Evolutionary conservation across 2,329 filamentous ascomycete genomes (phyloP).

Genomic region (Rhexocercosporidium sp.): DNA sequence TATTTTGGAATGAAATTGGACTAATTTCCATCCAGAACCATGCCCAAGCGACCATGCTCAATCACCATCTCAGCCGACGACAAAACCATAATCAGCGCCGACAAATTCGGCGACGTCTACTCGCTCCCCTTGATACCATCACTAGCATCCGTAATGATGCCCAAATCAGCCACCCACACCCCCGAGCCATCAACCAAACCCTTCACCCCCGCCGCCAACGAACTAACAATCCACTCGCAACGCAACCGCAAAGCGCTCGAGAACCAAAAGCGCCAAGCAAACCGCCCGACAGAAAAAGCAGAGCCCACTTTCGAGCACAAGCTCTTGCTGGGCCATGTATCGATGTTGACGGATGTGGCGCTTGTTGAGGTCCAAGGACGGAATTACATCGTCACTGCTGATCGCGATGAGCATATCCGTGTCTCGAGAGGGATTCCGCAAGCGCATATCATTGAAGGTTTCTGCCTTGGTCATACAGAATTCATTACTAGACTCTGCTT

Average conservation of each 20-base stretch:
- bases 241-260: slow-evolving; percentile 66
- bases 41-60: slow-evolving; percentile 89
- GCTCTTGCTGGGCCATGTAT: slow-evolving; percentile 89
- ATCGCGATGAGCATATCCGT: slow-evolving; percentile 84
- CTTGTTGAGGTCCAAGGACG: slow-evolving; percentile 59
- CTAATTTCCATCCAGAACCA: slow-evolving; percentile 53
- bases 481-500: slow-evolving; percentile 82
- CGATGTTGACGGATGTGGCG: slow-evolving; percentile 82
- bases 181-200: slow-evolving; percentile 37
- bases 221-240: slow-evolving; percentile 66
- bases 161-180: slow-evolving; percentile 22
- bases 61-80: slow-evolving; percentile 71
- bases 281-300: slow-evolving; percentile 36
- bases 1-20: not conserved
- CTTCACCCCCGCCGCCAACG: slow-evolving; percentile 59
- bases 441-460: slow-evolving; percentile 85
- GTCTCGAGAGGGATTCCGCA: slow-evolving; percentile 83
- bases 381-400: slow-evolving; percentile 68
- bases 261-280: slow-evolving; percentile 58
- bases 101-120: slow-evolving; percentile 98
- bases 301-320: slow-evolving; percentile 70
- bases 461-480: slow-evolving; percentile 85
- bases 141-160: slow-evolving; percentile 18
- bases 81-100: slow-evolving; percentile 77
- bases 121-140: slow-evolving; percentile 71